Evolutionary conservation across 305 asterid genomes (phyloP), one percentile per base, ranked within the genome.

Genomic region (Withania somnifera): DNA sequence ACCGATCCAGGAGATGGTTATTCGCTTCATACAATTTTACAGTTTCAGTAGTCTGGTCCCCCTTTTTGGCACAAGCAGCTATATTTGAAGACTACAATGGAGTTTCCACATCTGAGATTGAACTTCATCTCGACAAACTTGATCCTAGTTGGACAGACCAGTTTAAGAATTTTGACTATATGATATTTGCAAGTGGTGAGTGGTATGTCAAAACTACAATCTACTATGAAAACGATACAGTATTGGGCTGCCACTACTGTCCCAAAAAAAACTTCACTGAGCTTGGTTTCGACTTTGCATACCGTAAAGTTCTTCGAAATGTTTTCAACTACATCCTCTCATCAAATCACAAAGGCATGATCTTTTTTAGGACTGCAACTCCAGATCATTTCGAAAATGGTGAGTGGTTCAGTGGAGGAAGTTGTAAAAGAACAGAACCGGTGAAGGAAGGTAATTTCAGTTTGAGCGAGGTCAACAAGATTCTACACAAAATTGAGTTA

Each of bases 401-500:
- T 1, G 88, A 87, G n/a, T 94, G 99, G 99, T 83, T n/a, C 58
- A 83, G 28, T 2, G 99, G 99, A 0, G 99, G 98, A 47, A 40
- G 52, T 11, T 95, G 99, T 80, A 82, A 58, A 17, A 88, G 97
- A 66, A 87, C 78, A 15, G 75, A n/a, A 58, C 99, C 99, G 0
- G 91, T 78, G 0, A 89, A 89, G 87, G 90, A 82, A 60, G 99
- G 98, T 3, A 93, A 89, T 82, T 82, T 92, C 63, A 81, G 73
- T 75, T 30, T 88, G 71, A 86, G 40, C 5, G 90, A 69, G 86
- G 3, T 92, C 86, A 83, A 81, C 86, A 85, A 63, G 60, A 86
- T 87, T 84, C 87, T 91, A 5, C 86, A 87, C 0, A 75, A 58
- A 1, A 66, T 92, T 0, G 98, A 92, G 75, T 11, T 87, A 5